Conservation (phyloP, 2,329 filamentous ascomycete species). For the Hortaea werneckii region DNA sequence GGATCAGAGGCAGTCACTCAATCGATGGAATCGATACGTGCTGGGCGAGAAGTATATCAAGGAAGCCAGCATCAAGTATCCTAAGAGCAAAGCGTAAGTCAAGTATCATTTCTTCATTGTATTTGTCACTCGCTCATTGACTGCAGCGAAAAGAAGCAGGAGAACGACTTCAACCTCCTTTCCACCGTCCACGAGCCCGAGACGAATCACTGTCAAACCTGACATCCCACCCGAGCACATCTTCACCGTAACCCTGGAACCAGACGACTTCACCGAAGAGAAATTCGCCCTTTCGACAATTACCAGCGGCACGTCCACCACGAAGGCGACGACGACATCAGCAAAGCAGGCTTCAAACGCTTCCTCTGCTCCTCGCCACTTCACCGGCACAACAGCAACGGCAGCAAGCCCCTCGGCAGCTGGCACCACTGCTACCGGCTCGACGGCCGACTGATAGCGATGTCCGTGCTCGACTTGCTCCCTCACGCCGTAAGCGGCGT, state of each 20-base stretch:
- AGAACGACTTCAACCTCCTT: constrained; percentile 58
- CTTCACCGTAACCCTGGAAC: constrained; percentile 60
- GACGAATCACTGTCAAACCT: constrained; percentile 38
- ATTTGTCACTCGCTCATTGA: not conserved
- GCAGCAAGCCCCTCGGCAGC: constrained; percentile 50
- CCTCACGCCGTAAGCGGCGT: constrained; percentile 70
- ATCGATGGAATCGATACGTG: constrained; percentile 64
- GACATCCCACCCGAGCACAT: constrained; percentile 49
- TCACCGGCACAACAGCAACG: constrained; percentile 29
- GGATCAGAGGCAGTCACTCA: constrained; percentile 65
- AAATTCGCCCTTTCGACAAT: constrained; percentile 64
- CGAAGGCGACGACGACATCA: constrained; percentile 52
- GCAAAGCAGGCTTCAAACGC: constrained; percentile 51
- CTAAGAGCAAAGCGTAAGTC: constrained; percentile 54
- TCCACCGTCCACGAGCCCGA: constrained; percentile 63
- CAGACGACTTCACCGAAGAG: constrained; percentile 61
- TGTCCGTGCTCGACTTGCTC: constrained; percentile 67
- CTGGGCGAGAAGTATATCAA: constrained; percentile 58
- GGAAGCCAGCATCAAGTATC: constrained; percentile 53
- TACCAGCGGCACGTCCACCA: constrained; percentile 67
- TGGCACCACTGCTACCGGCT: constrained; percentile 76
- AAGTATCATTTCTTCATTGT: not conserved
- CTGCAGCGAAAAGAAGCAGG: constrained; percentile 45
- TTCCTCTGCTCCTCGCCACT: constrained; percentile 69
- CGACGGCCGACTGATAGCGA: constrained; percentile 63